Percentiles rank a stretch among this genome's conserved stretches.
Conservation (phyloP, 176 grass and related monocot genomes). For the Ananas comosus region DNA sequence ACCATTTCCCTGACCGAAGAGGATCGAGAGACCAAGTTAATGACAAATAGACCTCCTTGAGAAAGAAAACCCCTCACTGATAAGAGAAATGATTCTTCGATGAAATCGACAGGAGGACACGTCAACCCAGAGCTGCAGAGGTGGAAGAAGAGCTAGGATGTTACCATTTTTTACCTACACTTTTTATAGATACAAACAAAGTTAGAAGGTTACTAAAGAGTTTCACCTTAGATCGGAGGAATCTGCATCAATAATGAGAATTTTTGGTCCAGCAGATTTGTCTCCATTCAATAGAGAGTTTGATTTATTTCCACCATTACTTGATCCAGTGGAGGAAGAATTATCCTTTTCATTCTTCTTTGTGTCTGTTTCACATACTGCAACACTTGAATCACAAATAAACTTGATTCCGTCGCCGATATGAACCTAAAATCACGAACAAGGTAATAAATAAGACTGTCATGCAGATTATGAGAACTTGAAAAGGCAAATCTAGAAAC, state of each 20-base stretch:
- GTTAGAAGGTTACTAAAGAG: neutral
- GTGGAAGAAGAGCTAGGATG: conserved; percentile 10
- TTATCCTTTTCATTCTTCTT: neutral
- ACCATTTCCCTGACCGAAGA: conserved; percentile 46
- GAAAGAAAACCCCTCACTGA: conserved; percentile 49
- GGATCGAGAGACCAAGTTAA: conserved; percentile 79
- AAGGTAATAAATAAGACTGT: neutral
- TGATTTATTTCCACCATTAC: conserved; percentile 8
- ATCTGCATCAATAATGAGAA: conserved; percentile 90
- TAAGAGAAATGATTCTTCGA: conserved; percentile 77
- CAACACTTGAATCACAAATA: conserved; percentile 33
- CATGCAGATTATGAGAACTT: neutral
- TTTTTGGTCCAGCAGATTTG: conserved; percentile 31
- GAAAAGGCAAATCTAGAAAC: too few relatives aligned
- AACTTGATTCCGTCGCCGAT: conserved; percentile 72
- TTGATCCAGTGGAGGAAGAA: neutral
- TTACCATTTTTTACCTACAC: neutral
- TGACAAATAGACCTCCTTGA: conserved; percentile 61
- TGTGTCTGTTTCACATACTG: neutral
- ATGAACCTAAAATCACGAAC: conserved; percentile 48
- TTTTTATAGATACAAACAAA: neutral
- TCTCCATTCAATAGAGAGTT: conserved; percentile 27
- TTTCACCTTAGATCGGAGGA: conserved; percentile 86
- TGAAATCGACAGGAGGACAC: conserved; percentile 66
- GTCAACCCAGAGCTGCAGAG: conserved; percentile 64